Evolutionary conservation across 306 rosid species (phyloP).

Genomic region (Malus orientalis): DNA sequence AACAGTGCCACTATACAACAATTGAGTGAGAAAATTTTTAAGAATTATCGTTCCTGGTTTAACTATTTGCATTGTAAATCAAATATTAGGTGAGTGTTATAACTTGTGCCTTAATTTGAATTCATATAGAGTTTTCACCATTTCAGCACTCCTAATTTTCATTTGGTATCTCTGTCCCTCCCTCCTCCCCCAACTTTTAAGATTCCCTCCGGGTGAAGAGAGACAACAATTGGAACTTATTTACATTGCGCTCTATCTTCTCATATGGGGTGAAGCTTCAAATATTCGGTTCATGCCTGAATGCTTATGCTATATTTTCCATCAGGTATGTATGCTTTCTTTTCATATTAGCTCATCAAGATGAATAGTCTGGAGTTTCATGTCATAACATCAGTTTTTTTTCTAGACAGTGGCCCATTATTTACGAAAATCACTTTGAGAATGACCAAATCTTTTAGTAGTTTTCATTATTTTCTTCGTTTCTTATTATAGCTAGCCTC

Average conservation of each 20-base stretch:
- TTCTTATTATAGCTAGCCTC: neutral
- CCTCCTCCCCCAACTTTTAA: slow-evolving; percentile 16
- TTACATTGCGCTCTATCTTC: slow-evolving; percentile 84
- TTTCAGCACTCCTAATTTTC: slow-evolving; percentile 13
- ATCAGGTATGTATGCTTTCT: slow-evolving; percentile 49
- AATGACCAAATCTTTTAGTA: neutral
- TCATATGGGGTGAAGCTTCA: slow-evolving; percentile 99
- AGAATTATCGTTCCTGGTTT: slow-evolving; percentile 91
- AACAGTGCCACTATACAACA: slow-evolving; percentile 37
- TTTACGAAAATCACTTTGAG: no score
- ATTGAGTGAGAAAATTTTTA: slow-evolving; percentile 48
- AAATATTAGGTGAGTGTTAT: slow-evolving; percentile 45
- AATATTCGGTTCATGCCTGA: slow-evolving; percentile 97
- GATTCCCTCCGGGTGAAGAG: slow-evolving; percentile 40
- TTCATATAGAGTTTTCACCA: neutral
- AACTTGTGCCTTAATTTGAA: slow-evolving; percentile 7
- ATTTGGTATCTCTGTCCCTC: slow-evolving; percentile 2
- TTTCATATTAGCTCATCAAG: slow-evolving; percentile 1
- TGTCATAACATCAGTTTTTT: no score
- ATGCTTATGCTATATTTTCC: slow-evolving; percentile 95
- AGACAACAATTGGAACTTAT: slow-evolving; percentile 59
- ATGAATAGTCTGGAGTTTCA: neutral
- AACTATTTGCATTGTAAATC: slow-evolving; percentile 56
- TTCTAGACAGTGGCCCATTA: no score
- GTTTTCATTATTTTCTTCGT: neutral